Percentiles rank a stretch among this genome's conserved stretches.
phyloP scores from a whole-genome alignment of 345 rosid species.

The Xanthoceras sorbifolium region DNA sequence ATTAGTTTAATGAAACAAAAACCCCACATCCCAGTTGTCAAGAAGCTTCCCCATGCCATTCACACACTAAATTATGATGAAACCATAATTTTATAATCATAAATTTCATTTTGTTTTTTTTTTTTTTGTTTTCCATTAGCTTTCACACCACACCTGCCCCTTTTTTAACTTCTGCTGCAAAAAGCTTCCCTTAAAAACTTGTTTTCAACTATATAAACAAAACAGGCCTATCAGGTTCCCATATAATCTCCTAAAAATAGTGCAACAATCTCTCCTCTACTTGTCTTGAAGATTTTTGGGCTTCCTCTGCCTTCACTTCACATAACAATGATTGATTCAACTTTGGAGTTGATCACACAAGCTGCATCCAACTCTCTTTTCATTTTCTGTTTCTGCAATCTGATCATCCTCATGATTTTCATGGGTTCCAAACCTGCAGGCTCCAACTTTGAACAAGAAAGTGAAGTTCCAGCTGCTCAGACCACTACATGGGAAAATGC shows the following conservation, averaged over 20 bases:
- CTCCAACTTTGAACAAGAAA: conserved; percentile 14
- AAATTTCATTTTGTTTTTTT: not conserved
- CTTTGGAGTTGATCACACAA: conserved; percentile 34
- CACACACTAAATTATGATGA: not conserved
- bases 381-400: conserved; percentile 52
- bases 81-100: not conserved
- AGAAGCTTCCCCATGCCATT: conserved; percentile 16
- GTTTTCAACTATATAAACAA: not conserved
- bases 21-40: conserved; percentile 18
- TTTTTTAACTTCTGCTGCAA: conserved; percentile 18
- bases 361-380: conserved; percentile 47
- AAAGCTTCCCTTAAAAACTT: conserved; percentile 35
- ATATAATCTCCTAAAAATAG: not conserved
- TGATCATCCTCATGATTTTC: conserved; percentile 46
- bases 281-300: not conserved
- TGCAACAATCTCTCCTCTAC: not conserved
- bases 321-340: conserved; percentile 34
- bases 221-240: not conserved
- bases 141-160: conserved; percentile 35
- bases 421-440: conserved; percentile 33
- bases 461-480: conserved; percentile 4
- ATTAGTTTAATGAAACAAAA: not conserved
- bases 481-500: not conserved
- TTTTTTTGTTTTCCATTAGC: conserved; percentile 14
- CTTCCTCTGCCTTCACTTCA: not conserved